Evolutionary conservation across 805 yeast species (phyloP), one percentile per base, ranked within the genome.

Genomic region (Yamadazyma ubonensis): DNA sequence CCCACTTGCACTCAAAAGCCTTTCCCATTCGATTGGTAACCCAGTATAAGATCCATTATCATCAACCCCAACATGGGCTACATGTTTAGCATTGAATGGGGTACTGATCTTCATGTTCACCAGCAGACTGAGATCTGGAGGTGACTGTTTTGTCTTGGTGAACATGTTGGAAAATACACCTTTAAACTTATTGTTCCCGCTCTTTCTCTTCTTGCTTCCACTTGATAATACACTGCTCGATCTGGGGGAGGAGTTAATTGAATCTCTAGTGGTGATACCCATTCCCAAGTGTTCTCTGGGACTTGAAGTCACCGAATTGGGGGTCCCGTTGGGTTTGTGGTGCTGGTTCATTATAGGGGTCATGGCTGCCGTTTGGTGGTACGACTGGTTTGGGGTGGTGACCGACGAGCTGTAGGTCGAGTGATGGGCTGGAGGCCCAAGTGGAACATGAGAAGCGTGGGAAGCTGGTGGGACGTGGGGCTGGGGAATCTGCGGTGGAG

Each of bases 21-120:
- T 76, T 46, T 88, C 88, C 99, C 99, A 93, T 54, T 88, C 95
- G 20, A 78, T 82, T 0, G 99, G 99, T 30, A 93, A 68, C 2
- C 97, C 98, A 0, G 93, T 87, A 58, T 84, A 91, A 31, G 86
- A 84, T 9, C 96, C 96, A 15, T 88, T 77, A 46, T 76, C 78
- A 59, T 91, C 96, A 36, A 86, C 82, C 17, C 96, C 96, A 7
- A 93, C 98, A 55, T 93, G 98, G 12, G 93, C 88, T 25, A 88
- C 83, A 55, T 90, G 96, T 55, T 86, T 82, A 12, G 93, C 84
- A 54, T 87, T 88, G 59, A 83, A 88, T 0, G 99, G 99, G 0
- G 88, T 82, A n/a, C 96, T 86, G 36, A 91, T 93, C 49, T 79
- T 79, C 67, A 67, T 66, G 52, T 62, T 66, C 18, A 63, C 43